phyloP scores from a whole-genome alignment of 2,329 filamentous ascomycete species.

The Fusarium praegraminearum region DNA sequence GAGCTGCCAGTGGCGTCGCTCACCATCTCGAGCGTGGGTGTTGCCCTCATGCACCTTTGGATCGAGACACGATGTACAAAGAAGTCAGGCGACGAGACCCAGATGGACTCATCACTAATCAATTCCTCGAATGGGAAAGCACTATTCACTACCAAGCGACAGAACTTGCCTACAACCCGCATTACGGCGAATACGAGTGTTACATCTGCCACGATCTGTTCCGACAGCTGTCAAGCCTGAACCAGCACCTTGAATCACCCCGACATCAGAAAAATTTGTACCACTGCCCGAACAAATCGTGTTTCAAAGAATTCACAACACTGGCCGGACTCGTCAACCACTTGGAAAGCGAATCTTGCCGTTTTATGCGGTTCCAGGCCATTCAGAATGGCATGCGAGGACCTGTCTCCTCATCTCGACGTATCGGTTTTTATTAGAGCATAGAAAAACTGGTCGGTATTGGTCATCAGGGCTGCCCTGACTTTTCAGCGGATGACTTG shows the following conservation, averaged over 20 bases:
- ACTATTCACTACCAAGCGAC: slow-evolving; percentile 55
- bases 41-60: slow-evolving; percentile 62
- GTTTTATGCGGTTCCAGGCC: slow-evolving; percentile 53
- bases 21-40: slow-evolving; percentile 68
- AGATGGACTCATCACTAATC: slow-evolving; percentile 62
- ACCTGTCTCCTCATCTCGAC: slow-evolving; percentile 24
- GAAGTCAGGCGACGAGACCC: slow-evolving; percentile 61
- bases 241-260: slow-evolving; percentile 66
- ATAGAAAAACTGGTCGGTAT: too few relatives aligned
- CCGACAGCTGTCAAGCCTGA: slow-evolving; percentile 51
- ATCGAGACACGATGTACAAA: slow-evolving; percentile 62
- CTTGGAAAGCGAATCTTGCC: slow-evolving; percentile 59
- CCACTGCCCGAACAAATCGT: slow-evolving; percentile 55
- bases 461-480: not conserved
- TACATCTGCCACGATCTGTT: slow-evolving; percentile 63
- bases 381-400: slow-evolving; percentile 51
- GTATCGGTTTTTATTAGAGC: slow-evolving; percentile 18
- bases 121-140: slow-evolving; percentile 60
- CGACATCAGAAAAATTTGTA: slow-evolving; percentile 55
- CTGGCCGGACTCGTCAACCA: slow-evolving; percentile 58
- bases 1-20: slow-evolving; percentile 64
- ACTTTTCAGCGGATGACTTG: too few relatives aligned
- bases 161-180: slow-evolving; percentile 56
- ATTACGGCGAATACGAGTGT: slow-evolving; percentile 46
- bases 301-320: slow-evolving; percentile 54